A percentile compares a stretch with the other conserved stretches of the same genome.
Conservation (phyloP, 257 asterid species). For the Solanum bukasovii region DNA sequence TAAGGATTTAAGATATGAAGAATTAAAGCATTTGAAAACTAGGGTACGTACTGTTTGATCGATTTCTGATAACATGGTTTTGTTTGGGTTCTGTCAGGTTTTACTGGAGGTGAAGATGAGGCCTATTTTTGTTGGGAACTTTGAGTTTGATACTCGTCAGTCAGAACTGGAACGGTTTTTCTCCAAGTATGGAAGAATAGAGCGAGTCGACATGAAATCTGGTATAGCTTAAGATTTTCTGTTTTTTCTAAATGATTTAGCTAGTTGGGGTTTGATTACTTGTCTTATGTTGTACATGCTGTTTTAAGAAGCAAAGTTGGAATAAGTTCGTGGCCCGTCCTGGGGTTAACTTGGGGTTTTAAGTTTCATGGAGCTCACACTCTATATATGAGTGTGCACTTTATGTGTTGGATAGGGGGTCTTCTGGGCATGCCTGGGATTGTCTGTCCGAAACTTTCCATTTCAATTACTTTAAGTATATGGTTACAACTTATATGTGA, state of each 20-base stretch:
- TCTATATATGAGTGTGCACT: background rate
- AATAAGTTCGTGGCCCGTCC: background rate
- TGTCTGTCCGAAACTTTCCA: background rate
- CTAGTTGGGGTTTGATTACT: background rate
- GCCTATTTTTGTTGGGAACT: constrained; percentile 85
- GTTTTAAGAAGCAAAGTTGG: background rate
- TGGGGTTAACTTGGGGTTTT: background rate
- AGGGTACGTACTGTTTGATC: background rate
- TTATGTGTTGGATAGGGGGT: background rate
- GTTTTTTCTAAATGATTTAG: background rate
- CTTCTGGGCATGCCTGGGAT: background rate
- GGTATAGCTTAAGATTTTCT: constrained; percentile 24
- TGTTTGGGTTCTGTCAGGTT: background rate
- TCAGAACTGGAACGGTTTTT: constrained; percentile 78
- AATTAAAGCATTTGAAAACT: background rate
- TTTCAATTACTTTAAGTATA: background rate
- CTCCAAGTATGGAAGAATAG: constrained; percentile 76
- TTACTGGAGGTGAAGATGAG: constrained; percentile 33
- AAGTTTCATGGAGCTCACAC: background rate
- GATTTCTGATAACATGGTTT: background rate
- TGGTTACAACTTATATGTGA: background rate
- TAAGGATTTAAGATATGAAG: background rate
- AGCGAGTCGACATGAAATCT: constrained; percentile 88
- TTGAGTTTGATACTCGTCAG: constrained; percentile 79
- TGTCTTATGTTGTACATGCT: background rate